phyloP scores from a whole-genome alignment of 2,329 filamentous ascomycete species.

The Chaetomiaceae sp. region DNA sequence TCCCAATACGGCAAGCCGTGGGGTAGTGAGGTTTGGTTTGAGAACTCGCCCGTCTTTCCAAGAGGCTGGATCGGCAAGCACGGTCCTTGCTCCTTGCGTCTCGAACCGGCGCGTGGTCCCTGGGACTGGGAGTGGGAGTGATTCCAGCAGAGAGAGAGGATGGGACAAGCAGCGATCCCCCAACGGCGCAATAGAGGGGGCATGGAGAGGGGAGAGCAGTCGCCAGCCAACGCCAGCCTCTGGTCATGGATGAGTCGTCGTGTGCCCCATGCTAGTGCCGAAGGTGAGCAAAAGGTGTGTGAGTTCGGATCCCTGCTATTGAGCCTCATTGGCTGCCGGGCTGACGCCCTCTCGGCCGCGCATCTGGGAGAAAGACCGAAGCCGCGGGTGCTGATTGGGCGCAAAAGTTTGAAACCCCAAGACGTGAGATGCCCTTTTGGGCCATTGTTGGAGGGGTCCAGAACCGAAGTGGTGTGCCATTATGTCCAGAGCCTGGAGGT shows the following conservation, averaged over 20 bases:
- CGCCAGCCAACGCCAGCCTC: slow-evolving; percentile 19
- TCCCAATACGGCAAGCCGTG: slow-evolving; percentile 23
- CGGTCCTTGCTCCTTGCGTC: neutral
- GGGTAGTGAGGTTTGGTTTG: slow-evolving; percentile 8
- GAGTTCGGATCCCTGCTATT: slow-evolving; percentile 26
- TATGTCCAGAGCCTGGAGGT: neutral
- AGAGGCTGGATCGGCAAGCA: slow-evolving; percentile 1
- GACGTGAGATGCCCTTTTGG: slow-evolving; percentile 21
- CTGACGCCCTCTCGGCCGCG: slow-evolving; percentile 25
- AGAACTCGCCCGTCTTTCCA: neutral
- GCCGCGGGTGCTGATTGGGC: slow-evolving; percentile 21
- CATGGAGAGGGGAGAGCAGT: slow-evolving; percentile 15
- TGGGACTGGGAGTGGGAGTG: neutral
- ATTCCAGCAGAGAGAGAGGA: slow-evolving; percentile 9
- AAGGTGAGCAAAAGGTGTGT: slow-evolving; percentile 28
- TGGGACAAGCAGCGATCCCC: slow-evolving; percentile 12
- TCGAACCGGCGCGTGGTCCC: neutral
- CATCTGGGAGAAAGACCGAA: slow-evolving; percentile 22
- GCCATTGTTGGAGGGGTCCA: slow-evolving; percentile 3
- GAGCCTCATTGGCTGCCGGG: slow-evolving; percentile 26
- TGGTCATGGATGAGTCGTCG: slow-evolving; percentile 21
- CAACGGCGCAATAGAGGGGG: slow-evolving; percentile 22
- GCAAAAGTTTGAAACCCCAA: slow-evolving; percentile 12
- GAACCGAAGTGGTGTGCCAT: slow-evolving; percentile 1
- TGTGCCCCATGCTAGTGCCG: slow-evolving; percentile 25